A percentile compares a stretch with the other conserved stretches of the same genome.
phyloP scores from a whole-genome alignment of 2,329 filamentous ascomycete genomes.

The Elsinoe australis region DNA sequence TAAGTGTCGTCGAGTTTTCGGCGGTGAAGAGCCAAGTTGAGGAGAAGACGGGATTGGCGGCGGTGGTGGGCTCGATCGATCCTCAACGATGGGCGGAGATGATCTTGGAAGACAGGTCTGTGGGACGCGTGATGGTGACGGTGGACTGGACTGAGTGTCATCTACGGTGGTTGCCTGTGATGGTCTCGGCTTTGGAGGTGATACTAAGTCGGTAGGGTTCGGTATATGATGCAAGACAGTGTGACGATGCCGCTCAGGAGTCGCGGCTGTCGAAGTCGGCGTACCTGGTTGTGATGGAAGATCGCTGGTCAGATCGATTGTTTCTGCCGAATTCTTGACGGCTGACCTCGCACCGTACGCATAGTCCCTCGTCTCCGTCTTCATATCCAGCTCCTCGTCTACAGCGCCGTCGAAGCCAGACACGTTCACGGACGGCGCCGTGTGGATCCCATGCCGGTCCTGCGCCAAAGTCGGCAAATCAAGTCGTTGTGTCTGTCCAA shows the following conservation, averaged over 20 bases:
- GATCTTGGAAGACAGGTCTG: constrained; percentile 12
- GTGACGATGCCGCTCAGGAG: not conserved
- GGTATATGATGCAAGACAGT: not conserved
- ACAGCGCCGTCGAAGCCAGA: not conserved
- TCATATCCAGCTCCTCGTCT: not conserved
- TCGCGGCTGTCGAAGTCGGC: constrained; percentile 5
- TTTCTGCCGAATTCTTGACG: constrained; percentile 1
- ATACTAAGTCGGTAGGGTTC: not conserved
- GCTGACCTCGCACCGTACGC: not conserved
- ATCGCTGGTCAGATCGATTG: constrained; percentile 15
- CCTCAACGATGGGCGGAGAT: not conserved
- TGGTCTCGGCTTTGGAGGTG: not conserved
- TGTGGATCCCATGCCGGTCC: too few species aligned
- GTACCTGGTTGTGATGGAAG: not conserved
- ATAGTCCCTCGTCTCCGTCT: not conserved
- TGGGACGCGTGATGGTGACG: constrained; percentile 8
- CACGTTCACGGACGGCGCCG: too few species aligned
- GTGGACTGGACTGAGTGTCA: not conserved
- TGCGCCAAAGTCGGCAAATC: not conserved
- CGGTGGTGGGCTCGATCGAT: not conserved
- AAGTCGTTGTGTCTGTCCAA: constrained; percentile 18
- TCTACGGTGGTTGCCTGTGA: constrained; percentile 10
- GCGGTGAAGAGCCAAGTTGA: not conserved
- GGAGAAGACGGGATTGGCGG: not conserved
- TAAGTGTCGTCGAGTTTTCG: not conserved